Evolutionary conservation across 2,329 filamentous ascomycete genomes (phyloP).

Genomic region (Penicillium sp.): DNA sequence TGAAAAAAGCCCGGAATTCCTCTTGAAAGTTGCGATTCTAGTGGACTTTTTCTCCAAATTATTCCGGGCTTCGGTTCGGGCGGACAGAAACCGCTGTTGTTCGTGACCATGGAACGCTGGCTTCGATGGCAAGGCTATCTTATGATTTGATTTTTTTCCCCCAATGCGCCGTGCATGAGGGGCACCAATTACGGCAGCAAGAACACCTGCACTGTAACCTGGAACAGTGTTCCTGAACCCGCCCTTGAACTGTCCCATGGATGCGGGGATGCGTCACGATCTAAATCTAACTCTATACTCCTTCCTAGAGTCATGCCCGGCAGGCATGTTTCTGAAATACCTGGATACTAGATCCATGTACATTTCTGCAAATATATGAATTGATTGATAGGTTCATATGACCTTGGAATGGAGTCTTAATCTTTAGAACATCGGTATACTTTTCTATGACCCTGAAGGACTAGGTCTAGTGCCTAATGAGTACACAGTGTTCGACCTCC

Average conservation of each 20-base stretch:
- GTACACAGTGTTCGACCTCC: neutral
- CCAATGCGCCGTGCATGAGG: neutral
- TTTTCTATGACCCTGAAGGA: neutral
- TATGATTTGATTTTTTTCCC: neutral
- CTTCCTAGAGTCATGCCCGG: neutral
- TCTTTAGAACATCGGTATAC: neutral
- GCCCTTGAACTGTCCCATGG: neutral
- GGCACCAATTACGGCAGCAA: neutral
- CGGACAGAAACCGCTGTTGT: neutral
- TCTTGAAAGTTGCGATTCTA: neutral
- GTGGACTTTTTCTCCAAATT: neutral
- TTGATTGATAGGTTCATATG: neutral
- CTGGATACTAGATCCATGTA: too few relatives aligned
- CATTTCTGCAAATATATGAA: neutral
- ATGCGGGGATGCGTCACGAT: neutral
- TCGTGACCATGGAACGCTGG: neutral
- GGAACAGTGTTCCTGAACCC: neutral
- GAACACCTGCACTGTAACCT: neutral
- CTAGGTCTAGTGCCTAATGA: neutral
- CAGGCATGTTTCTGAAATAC: too few relatives aligned
- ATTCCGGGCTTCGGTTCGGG: neutral
- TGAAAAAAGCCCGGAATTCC: neutral
- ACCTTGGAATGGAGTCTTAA: neutral
- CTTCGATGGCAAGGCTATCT: neutral
- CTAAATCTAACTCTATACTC: neutral